These are phyloP conservation scores for Fusarium secorum DNA, from an alignment of 2,329 filamentous ascomycete species.

Conservation along the genomic window DNA sequence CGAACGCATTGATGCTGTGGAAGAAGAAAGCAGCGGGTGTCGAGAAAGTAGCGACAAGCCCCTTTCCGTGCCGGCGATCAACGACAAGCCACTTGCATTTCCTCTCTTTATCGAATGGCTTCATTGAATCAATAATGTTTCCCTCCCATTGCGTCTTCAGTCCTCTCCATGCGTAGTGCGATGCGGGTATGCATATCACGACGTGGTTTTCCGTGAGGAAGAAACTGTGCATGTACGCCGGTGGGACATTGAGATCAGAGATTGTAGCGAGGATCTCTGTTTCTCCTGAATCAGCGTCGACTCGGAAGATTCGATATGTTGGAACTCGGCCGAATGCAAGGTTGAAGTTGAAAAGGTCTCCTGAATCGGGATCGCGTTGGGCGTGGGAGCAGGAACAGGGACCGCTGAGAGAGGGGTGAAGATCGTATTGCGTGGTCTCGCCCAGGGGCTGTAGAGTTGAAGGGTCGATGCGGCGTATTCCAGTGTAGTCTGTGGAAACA, in stretches of 20 bases:
- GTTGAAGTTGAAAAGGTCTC: conserved; percentile 85
- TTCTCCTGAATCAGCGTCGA: conserved; percentile 67
- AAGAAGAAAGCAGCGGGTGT: conserved; percentile 79
- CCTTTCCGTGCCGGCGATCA: conserved; percentile 68
- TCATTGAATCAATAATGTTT: conserved; percentile 74
- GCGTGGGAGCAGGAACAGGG: conserved; percentile 75
- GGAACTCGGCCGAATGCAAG: conserved; percentile 65
- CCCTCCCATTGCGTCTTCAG: conserved; percentile 68
- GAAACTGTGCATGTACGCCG: conserved; percentile 85
- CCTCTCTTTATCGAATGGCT: conserved; percentile 64
- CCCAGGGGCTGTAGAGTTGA: conserved; percentile 77
- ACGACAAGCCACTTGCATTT: conserved; percentile 76
- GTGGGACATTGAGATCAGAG: conserved; percentile 53
- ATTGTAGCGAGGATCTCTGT: conserved; percentile 78
- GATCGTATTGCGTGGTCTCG: conserved; percentile 62
- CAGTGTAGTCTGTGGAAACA: conserved; percentile 63
- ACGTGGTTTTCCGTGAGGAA: conserved; percentile 77
- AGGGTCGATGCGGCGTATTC: conserved; percentile 70
- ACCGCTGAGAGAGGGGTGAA: conserved; percentile 75
- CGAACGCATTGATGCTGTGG: conserved; percentile 80
- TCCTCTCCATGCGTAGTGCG: conserved; percentile 66
- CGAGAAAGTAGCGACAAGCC: conserved; percentile 73
- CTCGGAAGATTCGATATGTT: conserved; percentile 74
- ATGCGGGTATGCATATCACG: conserved; percentile 75
- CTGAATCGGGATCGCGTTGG: conserved; percentile 73